Evolutionary conservation across 2,329 filamentous ascomycete species (phyloP), one percentile per base, ranked within the genome.

Genomic region (Microdochium trichocladiopsis): DNA sequence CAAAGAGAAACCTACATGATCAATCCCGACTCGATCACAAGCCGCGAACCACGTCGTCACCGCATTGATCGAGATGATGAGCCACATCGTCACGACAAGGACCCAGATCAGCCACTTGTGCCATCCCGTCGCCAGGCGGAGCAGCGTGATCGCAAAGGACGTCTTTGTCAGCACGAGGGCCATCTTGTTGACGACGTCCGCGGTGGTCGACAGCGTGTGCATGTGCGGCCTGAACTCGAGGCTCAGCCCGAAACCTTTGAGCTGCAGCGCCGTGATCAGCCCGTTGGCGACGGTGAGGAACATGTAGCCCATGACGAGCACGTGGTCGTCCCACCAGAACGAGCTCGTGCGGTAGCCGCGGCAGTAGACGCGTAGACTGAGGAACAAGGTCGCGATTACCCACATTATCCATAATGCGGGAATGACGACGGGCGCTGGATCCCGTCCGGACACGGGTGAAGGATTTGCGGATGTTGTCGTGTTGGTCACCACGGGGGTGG

Each of bases 161-260:
- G 59, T 60, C 48, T 63, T 63, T 25, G 56, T 56, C 54, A 60
- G n/a, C 23, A 49, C 21, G 49, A 57, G 45, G 24, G 55, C 10
- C 43, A 58, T 23, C 53, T 53, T 21, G 50, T 58, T 16, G 47
- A 52, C 50, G 11, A 52, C 49, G n/a, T 53, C 52, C 10, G 50
- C 49, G 18, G 45, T 51, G 9, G 50, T 49, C 16, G 55, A 50
- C 1, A 56, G 47, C 2, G 53, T 53, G 25, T 49, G 55, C 16
- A 51, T 51, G 23, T 37, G 50, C 4, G 47, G 22, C 2, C 31
- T 22, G 36, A 57, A 51, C 8, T 41, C 43, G 1, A 53, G n/a
- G 10, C 47, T 51, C 43, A 47, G 50, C 18, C 52, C 55, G 21
- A 55, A 54, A 1, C 55, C 55, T 25, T 53, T 31, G 3, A 50